Base-by-base conservation (phyloP, 2,329 filamentous ascomycete genomes). In the Diaporthe vexans region DNA sequence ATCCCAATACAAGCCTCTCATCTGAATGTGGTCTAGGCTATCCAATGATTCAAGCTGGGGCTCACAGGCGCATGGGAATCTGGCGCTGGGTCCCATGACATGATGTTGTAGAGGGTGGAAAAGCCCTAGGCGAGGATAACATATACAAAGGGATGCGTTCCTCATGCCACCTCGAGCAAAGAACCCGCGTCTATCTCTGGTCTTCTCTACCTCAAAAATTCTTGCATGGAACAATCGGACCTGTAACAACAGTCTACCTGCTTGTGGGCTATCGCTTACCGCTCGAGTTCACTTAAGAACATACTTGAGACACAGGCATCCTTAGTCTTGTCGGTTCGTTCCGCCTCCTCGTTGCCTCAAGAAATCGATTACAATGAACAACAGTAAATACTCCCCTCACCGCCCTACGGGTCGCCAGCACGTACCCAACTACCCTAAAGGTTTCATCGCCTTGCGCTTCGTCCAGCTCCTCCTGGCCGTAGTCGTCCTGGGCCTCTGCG, bases 391-490 rank as follows among this genome's bases (percentile, higher is more conserved):
- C 72, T 78, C 81, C 1, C 78, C 76, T 71, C 76, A 79, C 52
- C 82, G 84, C 29, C 75, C 77, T 9, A 75, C 80, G n/a, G 85
- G 86, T 48, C 81, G 79, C 74, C 85, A 88, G 77, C 86, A 88
- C 75, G 81, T 88, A 33, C 86, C 86, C n/a, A 72, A 82, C 37
- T 87, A 86, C 52, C 86, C 87, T 21, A 80, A 78, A 52, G 83
- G 82, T 26, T 87, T 87, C 79, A 83, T 86, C 46, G 81, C 81
- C 56, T 73, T 88, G 8, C 84, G 87, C 43, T 84, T 87, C 46
- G 77, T 86, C 72, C 86, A 88, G 79, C 81, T 88, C 24, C 76
- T 88, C 21, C 76, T 90, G 19, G 82, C 83, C 24, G 71, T 90
- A 51, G 75, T 86, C 48, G 81, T 86, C 37, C 80, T 90, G 2